Base-by-base conservation (phyloP, 768 basidiomycete genomes). In the Suillus cothurnatus region DNA sequence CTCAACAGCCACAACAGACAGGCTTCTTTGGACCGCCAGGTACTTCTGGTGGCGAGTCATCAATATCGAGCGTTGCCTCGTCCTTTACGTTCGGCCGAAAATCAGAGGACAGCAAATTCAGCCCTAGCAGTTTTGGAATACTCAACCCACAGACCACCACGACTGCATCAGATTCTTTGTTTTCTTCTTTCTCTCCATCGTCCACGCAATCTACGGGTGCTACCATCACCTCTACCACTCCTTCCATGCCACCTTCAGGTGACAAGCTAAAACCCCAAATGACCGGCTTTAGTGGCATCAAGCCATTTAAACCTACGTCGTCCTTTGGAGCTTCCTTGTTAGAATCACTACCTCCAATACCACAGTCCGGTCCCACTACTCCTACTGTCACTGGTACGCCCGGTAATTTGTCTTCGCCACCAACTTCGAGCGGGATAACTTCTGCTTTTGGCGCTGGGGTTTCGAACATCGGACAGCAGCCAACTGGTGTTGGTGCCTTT, bases 241-340 rank as follows among this genome's bases (percentile, higher is more conserved):
- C 80, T 1, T 80, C 81, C 6, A 72, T 76, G 43, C 65, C 76
- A 28, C 43, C 67, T 47, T 34, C 60, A 38, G 38, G 31, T 66
- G 50, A 61, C 53, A 72, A 66, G 52, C 60, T 86, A 19, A 81
- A 80, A 68, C 70, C 83, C 4, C 85, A 86, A 70, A 60, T 69
- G 55, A 86, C 85, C 6, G 85, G 85, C 2, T 85, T 81, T 62
- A 80, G 83, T 31, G 89, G 88, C 6, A 74, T 93, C 68, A 93
- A 90, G 72, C 86, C 91, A 7, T 95, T 95, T 82, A 93, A 93
- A 71, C 93, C 93, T 3, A 84, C 88, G 3, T 91, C 89, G 2
- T 88, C 85, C 49, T 95, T 95, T 72, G 93, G 93, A 36, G 88
- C 90, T 39, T 86, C 87, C 19, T 73, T 95, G 47, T 71, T 95